phyloP scores from a whole-genome alignment of 148 eudicot genomes.

The Diospyros lotus region DNA sequence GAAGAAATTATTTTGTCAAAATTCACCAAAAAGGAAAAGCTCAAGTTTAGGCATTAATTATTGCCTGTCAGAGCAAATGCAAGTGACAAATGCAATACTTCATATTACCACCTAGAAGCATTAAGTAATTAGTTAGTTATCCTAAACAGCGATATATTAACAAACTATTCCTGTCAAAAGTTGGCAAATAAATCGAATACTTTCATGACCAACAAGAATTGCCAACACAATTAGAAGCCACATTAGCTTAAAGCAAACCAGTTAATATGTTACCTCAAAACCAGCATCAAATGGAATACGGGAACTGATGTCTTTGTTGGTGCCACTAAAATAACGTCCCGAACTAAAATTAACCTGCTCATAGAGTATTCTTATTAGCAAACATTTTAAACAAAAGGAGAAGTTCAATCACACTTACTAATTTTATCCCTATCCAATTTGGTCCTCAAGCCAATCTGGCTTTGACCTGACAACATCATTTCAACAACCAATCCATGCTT shows the following conservation, averaged over 20 bases:
- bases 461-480: background rate
- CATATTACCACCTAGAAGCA: background rate
- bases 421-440: background rate
- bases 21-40: background rate
- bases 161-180: background rate
- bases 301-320: slow-evolving; percentile 35
- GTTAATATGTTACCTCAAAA: slow-evolving; percentile 58
- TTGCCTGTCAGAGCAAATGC: background rate
- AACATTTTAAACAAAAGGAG: slow-evolving; percentile 6
- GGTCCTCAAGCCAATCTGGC: slow-evolving; percentile 1
- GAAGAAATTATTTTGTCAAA: background rate
- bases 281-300: slow-evolving; percentile 93
- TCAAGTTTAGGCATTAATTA: background rate
- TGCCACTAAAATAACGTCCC: slow-evolving; percentile 78
- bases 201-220: background rate
- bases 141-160: background rate
- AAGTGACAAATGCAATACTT: slow-evolving; percentile 1
- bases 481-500: background rate
- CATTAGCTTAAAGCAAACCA: background rate
- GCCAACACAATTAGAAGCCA: background rate
- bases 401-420: background rate
- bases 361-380: slow-evolving; percentile 21
- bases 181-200: background rate
- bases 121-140: background rate
- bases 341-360: slow-evolving; percentile 92